Percentiles rank a stretch among this genome's conserved stretches.
These are phyloP conservation scores for Obba rivulosa DNA, from an alignment of 768 basidiomycete species.

Conservation along the genomic window DNA sequence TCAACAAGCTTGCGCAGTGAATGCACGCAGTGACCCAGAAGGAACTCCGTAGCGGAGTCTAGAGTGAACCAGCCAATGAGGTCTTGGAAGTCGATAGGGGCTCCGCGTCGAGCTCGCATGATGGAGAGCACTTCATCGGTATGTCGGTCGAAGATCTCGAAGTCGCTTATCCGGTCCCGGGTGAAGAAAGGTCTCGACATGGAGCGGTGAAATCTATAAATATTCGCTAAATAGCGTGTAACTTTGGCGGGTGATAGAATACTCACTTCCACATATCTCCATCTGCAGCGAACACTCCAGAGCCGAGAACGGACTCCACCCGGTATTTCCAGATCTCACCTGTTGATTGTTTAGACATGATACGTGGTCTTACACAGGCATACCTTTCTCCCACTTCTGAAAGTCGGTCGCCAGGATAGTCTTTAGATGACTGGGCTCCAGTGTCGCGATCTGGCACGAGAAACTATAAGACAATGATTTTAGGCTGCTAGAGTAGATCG, in stretches of 20 bases:
- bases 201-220: not conserved
- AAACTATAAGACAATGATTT: too few species aligned
- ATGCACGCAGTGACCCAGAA: slow-evolving; percentile 40
- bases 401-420: slow-evolving; percentile 43
- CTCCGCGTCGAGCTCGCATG: not conserved
- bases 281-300: slow-evolving; percentile 15
- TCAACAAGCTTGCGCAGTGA: slow-evolving; percentile 25
- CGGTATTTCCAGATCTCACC: slow-evolving; percentile 17
- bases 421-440: slow-evolving; percentile 48
- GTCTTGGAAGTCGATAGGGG: slow-evolving; percentile 15
- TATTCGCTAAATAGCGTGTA: not conserved
- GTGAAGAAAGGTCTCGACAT: slow-evolving; percentile 9
- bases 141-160: slow-evolving; percentile 55
- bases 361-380: slow-evolving; percentile 13
- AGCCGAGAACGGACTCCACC: slow-evolving; percentile 16
- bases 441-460: slow-evolving; percentile 34
- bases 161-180: slow-evolving; percentile 54
- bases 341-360: slow-evolving; percentile 11
- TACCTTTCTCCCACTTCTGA: slow-evolving; percentile 35
- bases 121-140: slow-evolving; percentile 26
- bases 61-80: slow-evolving; percentile 12
- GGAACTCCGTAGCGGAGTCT: slow-evolving; percentile 15
- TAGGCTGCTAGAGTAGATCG: too few species aligned
- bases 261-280: slow-evolving; percentile 69
- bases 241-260: not conserved